These are phyloP conservation scores for Angomonas deanei DNA, from an alignment of 208 protist genomes.

Conservation along the genomic window DNA sequence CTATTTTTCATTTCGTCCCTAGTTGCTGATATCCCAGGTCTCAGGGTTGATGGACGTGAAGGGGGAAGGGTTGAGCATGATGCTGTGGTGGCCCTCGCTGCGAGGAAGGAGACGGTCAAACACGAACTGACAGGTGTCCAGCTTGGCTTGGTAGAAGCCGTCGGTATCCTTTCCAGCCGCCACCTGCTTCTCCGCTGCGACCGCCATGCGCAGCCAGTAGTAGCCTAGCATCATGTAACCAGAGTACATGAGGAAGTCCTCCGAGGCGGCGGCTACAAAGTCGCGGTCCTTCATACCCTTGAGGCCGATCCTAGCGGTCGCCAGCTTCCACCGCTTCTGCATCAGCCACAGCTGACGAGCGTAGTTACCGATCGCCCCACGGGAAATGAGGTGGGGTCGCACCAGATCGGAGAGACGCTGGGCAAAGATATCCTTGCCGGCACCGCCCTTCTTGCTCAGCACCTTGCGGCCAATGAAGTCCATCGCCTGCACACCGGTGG, in stretches of 20 bases:
- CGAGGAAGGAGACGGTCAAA: constrained; percentile 71
- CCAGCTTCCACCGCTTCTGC: constrained; percentile 66
- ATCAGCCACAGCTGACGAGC: constrained; percentile 51
- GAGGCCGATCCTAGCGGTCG: constrained; percentile 42
- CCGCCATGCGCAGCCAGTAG: constrained; percentile 87
- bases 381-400: constrained; percentile 25
- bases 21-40: constrained; percentile 42
- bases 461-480: constrained; percentile 87
- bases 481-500: constrained; percentile 77
- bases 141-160: constrained; percentile 81
- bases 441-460: constrained; percentile 45
- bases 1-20: no score
- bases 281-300: constrained; percentile 45
- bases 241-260: constrained; percentile 80
- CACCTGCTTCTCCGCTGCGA: constrained; percentile 60
- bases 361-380: constrained; percentile 27
- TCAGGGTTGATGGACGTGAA: constrained; percentile 40
- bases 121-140: constrained; percentile 67
- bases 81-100: constrained; percentile 39
- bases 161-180: constrained; percentile 43
- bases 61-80: constrained; percentile 37
- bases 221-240: constrained; percentile 75
- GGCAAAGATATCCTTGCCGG: constrained; percentile 31
- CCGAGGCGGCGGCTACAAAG: constrained; percentile 32
- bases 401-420: constrained; percentile 33